These are phyloP conservation scores for Sanghuangporus baumii DNA, from an alignment of 1,284 basidiomycete genomes.

Conservation along the genomic window DNA sequence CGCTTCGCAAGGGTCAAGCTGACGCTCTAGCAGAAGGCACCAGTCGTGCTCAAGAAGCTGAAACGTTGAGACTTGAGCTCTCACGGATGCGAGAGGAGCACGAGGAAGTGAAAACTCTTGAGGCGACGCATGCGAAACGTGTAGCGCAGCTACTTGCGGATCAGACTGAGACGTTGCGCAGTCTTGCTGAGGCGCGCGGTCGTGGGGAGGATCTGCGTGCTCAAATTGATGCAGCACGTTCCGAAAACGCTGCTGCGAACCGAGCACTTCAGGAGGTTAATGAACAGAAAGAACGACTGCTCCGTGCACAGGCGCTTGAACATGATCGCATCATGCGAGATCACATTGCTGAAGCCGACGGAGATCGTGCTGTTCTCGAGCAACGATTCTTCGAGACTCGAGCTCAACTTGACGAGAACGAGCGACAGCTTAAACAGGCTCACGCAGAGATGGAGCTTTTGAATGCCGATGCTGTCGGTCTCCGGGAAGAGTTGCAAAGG, in stretches of 20 bases:
- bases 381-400: constrained; percentile 78
- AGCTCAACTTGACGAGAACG: constrained; percentile 52
- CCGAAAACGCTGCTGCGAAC: constrained; percentile 64
- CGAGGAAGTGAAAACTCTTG: constrained; percentile 69
- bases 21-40: constrained; percentile 65
- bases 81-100: constrained; percentile 55
- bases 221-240: constrained; percentile 61
- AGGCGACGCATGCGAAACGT: constrained; percentile 59
- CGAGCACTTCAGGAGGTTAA: constrained; percentile 60
- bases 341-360: constrained; percentile 86
- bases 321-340: constrained; percentile 83
- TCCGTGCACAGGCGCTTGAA: constrained; percentile 70
- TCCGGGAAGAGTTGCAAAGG: constrained; percentile 68
- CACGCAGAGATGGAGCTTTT: constrained; percentile 52
- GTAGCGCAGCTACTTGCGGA: constrained; percentile 66
- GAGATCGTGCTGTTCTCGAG: constrained; percentile 84
- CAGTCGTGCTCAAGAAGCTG: constrained; percentile 55
- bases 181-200: constrained; percentile 68
- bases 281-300: constrained; percentile 68
- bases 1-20: constrained; percentile 52
- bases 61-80: constrained; percentile 66
- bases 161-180: constrained; percentile 60
- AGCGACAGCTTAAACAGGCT: constrained; percentile 56
- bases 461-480: constrained; percentile 56
- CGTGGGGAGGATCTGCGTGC: constrained; percentile 68